phyloP scores from a whole-genome alignment of 1,284 basidiomycete genomes.

The Ceratobasidium sp. region DNA sequence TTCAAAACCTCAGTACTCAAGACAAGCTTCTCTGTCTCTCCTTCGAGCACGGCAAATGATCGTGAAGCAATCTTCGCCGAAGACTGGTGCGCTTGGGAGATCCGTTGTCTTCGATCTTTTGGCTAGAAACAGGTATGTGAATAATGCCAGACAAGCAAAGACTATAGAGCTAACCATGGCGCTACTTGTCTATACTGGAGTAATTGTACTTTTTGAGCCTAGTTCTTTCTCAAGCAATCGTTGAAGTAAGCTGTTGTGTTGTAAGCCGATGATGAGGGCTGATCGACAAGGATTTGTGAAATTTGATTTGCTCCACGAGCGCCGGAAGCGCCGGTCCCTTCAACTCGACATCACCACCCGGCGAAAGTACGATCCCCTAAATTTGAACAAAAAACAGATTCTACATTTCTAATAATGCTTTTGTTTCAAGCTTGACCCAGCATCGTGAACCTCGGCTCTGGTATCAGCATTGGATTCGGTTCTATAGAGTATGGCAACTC shows the following conservation, averaged over 20 bases:
- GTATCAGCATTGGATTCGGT: background rate
- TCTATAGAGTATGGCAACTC: slow-evolving; percentile 10
- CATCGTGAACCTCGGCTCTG: background rate
- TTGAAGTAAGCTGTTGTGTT: background rate
- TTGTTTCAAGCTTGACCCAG: background rate
- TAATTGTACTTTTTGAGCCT: too few species aligned
- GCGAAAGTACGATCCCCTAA: background rate
- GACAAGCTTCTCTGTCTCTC: slow-evolving; percentile 10
- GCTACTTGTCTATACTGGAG: background rate
- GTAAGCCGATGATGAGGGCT: background rate
- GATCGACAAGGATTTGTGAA: background rate
- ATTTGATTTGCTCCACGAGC: background rate
- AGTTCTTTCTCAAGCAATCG: background rate
- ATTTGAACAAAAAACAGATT: background rate
- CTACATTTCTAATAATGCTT: too few species aligned
- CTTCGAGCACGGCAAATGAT: slow-evolving; percentile 23
- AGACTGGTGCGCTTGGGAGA: slow-evolving; percentile 28
- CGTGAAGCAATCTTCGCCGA: slow-evolving; percentile 24
- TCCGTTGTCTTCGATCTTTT: slow-evolving; percentile 26
- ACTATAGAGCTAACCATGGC: background rate
- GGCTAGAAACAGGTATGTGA: slow-evolving; percentile 11
- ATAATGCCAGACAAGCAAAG: background rate
- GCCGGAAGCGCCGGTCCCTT: background rate
- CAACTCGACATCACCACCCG: background rate
- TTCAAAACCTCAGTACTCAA: background rate